These are phyloP conservation scores for Penicillium crustosum DNA, from an alignment of 2,329 filamentous ascomycete genomes.

Conservation along the genomic window DNA sequence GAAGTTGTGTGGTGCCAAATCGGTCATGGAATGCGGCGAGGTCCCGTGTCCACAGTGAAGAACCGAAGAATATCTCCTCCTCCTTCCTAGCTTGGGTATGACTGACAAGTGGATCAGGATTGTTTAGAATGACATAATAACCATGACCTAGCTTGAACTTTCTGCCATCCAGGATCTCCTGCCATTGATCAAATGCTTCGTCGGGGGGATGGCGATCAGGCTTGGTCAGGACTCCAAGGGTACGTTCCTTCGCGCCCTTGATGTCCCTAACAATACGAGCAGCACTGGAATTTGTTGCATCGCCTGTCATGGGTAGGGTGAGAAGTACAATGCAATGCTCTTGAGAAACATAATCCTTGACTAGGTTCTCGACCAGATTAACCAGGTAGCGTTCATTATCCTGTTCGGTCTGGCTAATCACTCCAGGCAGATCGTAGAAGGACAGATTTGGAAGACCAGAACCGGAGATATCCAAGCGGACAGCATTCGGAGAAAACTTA, in stretches of 20 bases:
- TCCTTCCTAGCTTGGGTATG: constrained; percentile 50
- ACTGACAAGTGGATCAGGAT: constrained; percentile 45
- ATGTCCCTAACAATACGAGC: constrained; percentile 62
- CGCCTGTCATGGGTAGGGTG: constrained; percentile 73
- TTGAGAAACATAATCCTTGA: constrained; percentile 67
- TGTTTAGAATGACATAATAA: constrained; percentile 72
- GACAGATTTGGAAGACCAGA: constrained; percentile 70
- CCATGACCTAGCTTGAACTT: constrained; percentile 68
- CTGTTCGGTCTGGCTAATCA: constrained; percentile 69
- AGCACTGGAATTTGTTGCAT: constrained; percentile 73
- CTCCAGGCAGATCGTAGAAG: constrained; percentile 82
- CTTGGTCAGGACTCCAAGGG: constrained; percentile 79
- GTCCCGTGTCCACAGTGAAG: constrained; percentile 47
- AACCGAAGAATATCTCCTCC: constrained; percentile 54
- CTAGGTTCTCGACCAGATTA: constrained; percentile 68
- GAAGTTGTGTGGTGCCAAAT: constrained; percentile 56
- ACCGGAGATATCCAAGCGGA: constrained; percentile 72
- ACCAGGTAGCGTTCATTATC: constrained; percentile 68
- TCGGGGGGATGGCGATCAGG: constrained; percentile 67
- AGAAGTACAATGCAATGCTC: constrained; percentile 73
- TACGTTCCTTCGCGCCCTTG: constrained; percentile 56
- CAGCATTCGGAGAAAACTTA: constrained; percentile 79
- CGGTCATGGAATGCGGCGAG: constrained; percentile 43
- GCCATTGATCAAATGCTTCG: constrained; percentile 58
- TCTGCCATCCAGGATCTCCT: constrained; percentile 61